A percentile compares a stretch with the other conserved stretches of the same genome.
Evolutionary conservation across 495 filamentous ascomycete genomes (phyloP).

Genomic region (Letharia lupina): DNA sequence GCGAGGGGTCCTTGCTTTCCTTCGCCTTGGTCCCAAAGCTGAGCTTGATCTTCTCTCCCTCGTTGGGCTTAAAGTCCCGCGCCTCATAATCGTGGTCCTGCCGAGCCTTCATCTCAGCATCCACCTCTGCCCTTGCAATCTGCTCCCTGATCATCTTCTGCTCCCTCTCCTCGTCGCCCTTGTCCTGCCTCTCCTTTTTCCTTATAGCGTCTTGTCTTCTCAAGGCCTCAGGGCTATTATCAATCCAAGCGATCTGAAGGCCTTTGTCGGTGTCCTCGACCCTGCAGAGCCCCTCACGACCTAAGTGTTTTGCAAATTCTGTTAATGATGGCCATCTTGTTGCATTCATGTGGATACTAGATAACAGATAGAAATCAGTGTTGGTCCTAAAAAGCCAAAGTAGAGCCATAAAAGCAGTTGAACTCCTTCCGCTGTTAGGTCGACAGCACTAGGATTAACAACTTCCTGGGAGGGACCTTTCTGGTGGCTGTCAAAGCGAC

Average conservation of each 20-base stretch:
- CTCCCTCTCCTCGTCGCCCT: slow-evolving; percentile 84
- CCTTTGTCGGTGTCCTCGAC: slow-evolving; percentile 82
- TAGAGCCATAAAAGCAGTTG: neutral
- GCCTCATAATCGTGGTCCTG: slow-evolving; percentile 42
- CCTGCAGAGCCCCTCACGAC: slow-evolving; percentile 71
- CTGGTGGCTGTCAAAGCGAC: neutral
- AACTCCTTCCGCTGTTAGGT: neutral
- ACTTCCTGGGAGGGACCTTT: too few species aligned
- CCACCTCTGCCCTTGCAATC: slow-evolving; percentile 59
- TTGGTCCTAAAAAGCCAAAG: neutral
- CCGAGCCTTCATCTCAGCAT: slow-evolving; percentile 40
- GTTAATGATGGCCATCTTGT: slow-evolving; percentile 79
- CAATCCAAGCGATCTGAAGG: slow-evolving; percentile 79
- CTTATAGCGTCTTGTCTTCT: slow-evolving; percentile 67
- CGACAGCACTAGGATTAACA: neutral
- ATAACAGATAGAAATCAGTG: neutral
- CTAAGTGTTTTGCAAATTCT: slow-evolving; percentile 79
- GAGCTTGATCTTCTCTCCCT: slow-evolving; percentile 78
- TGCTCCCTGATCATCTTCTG: slow-evolving; percentile 70
- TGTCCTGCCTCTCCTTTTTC: slow-evolving; percentile 76
- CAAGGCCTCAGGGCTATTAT: slow-evolving; percentile 79
- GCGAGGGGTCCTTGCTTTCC: slow-evolving; percentile 27
- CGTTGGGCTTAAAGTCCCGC: slow-evolving; percentile 53
- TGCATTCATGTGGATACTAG: slow-evolving; percentile 73
- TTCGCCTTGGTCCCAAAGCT: slow-evolving; percentile 50